A percentile compares a stretch with the other conserved stretches of the same genome.
Conservation (phyloP, 2,329 filamentous ascomycete species). For the Hymenoscyphus fructigenus region DNA sequence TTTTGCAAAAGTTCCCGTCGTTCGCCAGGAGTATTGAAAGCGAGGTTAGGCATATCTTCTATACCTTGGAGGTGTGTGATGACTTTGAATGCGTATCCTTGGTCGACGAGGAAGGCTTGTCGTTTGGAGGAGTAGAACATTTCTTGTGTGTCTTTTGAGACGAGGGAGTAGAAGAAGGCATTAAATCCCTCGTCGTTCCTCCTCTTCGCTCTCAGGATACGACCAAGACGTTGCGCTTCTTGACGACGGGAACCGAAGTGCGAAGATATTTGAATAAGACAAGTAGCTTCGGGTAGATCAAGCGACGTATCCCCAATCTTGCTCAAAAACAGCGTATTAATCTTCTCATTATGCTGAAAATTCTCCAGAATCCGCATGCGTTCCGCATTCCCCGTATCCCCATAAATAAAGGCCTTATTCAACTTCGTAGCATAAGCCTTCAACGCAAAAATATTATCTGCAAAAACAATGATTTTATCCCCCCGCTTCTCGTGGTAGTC, state of each 20-base stretch:
- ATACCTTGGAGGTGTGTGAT: slow-evolving; percentile 95
- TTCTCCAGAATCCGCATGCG: slow-evolving; percentile 86
- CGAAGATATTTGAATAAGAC: slow-evolving; percentile 94
- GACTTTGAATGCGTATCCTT: slow-evolving; percentile 98
- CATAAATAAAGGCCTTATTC: slow-evolving; percentile 86
- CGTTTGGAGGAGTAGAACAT: slow-evolving; percentile 98
- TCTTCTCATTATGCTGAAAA: slow-evolving; percentile 86
- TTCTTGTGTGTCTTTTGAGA: slow-evolving; percentile 95
- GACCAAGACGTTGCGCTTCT: slow-evolving; percentile 89
- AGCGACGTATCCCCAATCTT: slow-evolving; percentile 99
- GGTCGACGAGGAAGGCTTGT: slow-evolving; percentile 95
- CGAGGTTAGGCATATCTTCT: slow-evolving; percentile 76
- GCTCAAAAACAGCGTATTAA: slow-evolving; percentile 92
- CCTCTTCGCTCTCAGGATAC: slow-evolving; percentile 91
- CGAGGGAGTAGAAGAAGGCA: slow-evolving; percentile 96
- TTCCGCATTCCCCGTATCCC: slow-evolving; percentile 81
- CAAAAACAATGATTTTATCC: slow-evolving; percentile 98
- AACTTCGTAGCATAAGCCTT: slow-evolving; percentile 82
- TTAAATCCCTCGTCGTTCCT: slow-evolving; percentile 98
- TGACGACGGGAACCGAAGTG: slow-evolving; percentile 97
- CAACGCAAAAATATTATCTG: slow-evolving; percentile 93
- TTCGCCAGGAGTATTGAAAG: slow-evolving; percentile 76
- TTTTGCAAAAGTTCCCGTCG: slow-evolving; percentile 84
- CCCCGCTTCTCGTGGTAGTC: slow-evolving; percentile 93
- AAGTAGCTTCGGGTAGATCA: slow-evolving; percentile 93